A percentile compares a stretch with the other conserved stretches of the same genome.
phyloP scores from a whole-genome alignment of 768 basidiomycete genomes.

The Hemileccinum impolitum region DNA sequence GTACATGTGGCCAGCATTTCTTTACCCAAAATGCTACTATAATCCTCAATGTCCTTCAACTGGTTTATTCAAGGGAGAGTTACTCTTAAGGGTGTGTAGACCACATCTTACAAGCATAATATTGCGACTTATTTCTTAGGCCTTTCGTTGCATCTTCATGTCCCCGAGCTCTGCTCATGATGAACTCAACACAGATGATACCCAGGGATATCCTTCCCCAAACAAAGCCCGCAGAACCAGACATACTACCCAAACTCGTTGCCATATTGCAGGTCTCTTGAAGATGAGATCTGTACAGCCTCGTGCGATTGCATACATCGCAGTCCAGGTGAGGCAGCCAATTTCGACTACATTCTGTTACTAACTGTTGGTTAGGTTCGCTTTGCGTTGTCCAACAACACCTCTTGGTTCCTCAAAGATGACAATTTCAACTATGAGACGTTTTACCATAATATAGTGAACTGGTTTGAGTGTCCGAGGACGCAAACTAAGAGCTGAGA shows the following conservation, averaged over 20 bases:
- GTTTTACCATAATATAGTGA: slow-evolving; percentile 14
- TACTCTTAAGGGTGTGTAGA: slow-evolving; percentile 2
- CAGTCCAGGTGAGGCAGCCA: slow-evolving; percentile 21
- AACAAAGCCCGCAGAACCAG: no score
- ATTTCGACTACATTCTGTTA: no score
- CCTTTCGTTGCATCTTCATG: slow-evolving; percentile 14
- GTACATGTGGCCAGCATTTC: slow-evolving; percentile 7
- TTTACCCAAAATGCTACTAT: background rate
- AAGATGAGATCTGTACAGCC: slow-evolving; percentile 15
- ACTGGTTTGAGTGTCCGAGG: slow-evolving; percentile 12
- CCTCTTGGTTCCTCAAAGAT: slow-evolving; percentile 3
- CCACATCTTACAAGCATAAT: no score
- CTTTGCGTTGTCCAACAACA: slow-evolving; percentile 11
- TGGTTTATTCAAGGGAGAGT: slow-evolving; percentile 1
- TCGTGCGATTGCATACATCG: slow-evolving; percentile 20
- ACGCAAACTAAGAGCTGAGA: background rate
- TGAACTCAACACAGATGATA: background rate
- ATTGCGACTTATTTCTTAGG: slow-evolving; percentile 9
- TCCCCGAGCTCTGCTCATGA: background rate
- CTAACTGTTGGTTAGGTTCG: no score
- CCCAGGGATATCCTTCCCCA: no score
- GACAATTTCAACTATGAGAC: slow-evolving; percentile 7
- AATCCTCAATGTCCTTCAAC: background rate
- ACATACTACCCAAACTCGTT: background rate
- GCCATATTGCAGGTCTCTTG: slow-evolving; percentile 6